Evolutionary conservation across 116 monocot genomes (phyloP), one percentile per base, ranked within the genome.

Genomic region (Dioscorea cayenensis): DNA sequence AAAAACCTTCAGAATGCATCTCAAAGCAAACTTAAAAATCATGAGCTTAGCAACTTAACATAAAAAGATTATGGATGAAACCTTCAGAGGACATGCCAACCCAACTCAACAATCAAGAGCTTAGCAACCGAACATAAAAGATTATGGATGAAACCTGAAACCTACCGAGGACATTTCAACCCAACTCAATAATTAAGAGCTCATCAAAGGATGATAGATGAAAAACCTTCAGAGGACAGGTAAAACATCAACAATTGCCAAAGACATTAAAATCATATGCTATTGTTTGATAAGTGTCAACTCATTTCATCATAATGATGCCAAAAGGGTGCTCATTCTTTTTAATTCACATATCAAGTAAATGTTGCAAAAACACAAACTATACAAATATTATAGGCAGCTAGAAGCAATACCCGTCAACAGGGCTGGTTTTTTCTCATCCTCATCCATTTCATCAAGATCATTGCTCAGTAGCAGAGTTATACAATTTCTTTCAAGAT

Each of bases 371-470:
- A 55, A 55, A 18, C 16, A 55, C 2, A 55, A 55, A 55, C 10
- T n/a, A 55, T 3, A 3, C 0, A 55, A 55, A 55, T n/a, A 5
- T 55, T 5, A 55, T 2, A 5, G n/a, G 55, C 51, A 18, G 51
- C 35, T 70, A 37, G 20, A n/a, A 61, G 63, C 4, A 59, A 29
- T 82, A 90, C 99, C 91, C 94, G 60, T 94, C 99, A 76, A 81
- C 99, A 75, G 99, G 99, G 27, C 69, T 49, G 43, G 99, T 94
- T 77, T n/a, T n/a, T 86, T 94, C 75, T 99, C 99, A 51, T 89
- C 91, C 17, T 99, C 99, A 77, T 94, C 90, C 99, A 99, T 99
- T 58, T 91, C 99, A 82, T 99, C 99, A 60, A 99, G 87, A 78
- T 94, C 89, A 55, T 94, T 94, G 66, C 94, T 91, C 67, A 99